phyloP scores from a whole-genome alignment of 2,329 filamentous ascomycete genomes.

The Lachnellula arida region DNA sequence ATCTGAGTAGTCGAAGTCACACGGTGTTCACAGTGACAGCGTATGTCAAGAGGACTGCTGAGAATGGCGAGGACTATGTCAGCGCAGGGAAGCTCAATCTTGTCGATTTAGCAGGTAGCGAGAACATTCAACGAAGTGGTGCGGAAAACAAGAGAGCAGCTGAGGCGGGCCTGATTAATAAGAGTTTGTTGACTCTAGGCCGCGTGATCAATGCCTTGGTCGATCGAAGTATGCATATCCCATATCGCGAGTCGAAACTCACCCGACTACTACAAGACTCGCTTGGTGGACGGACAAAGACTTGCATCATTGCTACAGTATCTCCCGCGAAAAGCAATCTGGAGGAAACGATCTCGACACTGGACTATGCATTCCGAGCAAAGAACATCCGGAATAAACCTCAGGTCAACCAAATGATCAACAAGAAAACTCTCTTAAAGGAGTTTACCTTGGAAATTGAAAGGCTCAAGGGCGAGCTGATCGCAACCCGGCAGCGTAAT shows the following conservation, averaged over 20 bases:
- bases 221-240: constrained; percentile 84
- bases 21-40: constrained; percentile 96
- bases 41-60: constrained; percentile 75
- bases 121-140: constrained; percentile 95
- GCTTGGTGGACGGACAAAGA: constrained; percentile 90
- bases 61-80: constrained; percentile 84
- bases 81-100: constrained; percentile 92
- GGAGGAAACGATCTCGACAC: constrained; percentile 95
- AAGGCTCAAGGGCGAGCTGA: constrained; percentile 88
- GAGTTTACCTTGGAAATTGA: constrained; percentile 94
- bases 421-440: constrained; percentile 84
- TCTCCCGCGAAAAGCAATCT: constrained; percentile 93
- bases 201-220: constrained; percentile 97
- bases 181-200: constrained; percentile 89
- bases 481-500: constrained; percentile 87
- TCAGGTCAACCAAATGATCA: constrained; percentile 85
- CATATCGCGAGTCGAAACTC: constrained; percentile 89
- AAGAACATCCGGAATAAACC: constrained; percentile 99
- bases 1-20: constrained; percentile 93
- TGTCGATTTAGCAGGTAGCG: constrained; percentile 93
- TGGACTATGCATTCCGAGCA: constrained; percentile 95
- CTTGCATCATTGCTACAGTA: constrained; percentile 95
- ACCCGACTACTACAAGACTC: constrained; percentile 95
- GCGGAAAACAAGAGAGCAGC: constrained; percentile 97
- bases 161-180: constrained; percentile 96